phyloP scores from a whole-genome alignment of 495 filamentous ascomycete species.

The Tetracladium setigerum region DNA sequence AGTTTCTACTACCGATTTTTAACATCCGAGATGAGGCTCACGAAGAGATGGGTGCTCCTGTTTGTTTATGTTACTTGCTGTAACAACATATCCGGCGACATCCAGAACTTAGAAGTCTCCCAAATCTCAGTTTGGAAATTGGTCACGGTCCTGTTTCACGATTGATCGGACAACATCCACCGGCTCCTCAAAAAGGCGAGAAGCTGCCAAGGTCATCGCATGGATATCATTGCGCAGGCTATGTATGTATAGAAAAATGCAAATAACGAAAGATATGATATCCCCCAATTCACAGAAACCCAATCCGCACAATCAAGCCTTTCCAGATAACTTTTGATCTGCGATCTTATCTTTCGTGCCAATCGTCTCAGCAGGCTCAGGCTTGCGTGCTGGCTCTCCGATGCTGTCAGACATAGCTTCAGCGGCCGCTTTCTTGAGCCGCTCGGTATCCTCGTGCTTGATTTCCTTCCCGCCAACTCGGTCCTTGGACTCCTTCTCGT shows the following conservation, averaged over 20 bases:
- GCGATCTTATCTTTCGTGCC: conserved; percentile 36
- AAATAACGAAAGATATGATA: neutral
- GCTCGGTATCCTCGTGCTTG: conserved; percentile 58
- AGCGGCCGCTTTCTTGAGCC: conserved; percentile 61
- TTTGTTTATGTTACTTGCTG: too few species aligned
- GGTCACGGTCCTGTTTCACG: too few species aligned
- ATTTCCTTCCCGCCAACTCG: conserved; percentile 32
- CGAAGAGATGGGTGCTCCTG: too few species aligned
- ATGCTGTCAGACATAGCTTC: conserved; percentile 52
- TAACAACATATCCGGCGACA: too few species aligned
- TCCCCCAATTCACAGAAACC: neutral
- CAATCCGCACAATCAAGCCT: conserved; percentile 15
- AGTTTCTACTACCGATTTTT: too few species aligned
- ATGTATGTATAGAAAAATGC: conserved; percentile 1
- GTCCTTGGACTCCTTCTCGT: conserved; percentile 74
- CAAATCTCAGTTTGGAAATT: too few species aligned
- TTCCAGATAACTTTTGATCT: conserved; percentile 33
- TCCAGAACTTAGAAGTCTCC: too few species aligned
- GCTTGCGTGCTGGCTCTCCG: conserved; percentile 20
- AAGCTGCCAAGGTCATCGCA: neutral
- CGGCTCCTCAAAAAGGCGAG: neutral
- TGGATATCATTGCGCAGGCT: conserved; percentile 5
- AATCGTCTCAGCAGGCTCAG: conserved; percentile 27
- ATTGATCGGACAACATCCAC: neutral
- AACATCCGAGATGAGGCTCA: too few species aligned